Conservation (phyloP, 1,284 basidiomycete genomes). For the Melampsora americana region DNA sequence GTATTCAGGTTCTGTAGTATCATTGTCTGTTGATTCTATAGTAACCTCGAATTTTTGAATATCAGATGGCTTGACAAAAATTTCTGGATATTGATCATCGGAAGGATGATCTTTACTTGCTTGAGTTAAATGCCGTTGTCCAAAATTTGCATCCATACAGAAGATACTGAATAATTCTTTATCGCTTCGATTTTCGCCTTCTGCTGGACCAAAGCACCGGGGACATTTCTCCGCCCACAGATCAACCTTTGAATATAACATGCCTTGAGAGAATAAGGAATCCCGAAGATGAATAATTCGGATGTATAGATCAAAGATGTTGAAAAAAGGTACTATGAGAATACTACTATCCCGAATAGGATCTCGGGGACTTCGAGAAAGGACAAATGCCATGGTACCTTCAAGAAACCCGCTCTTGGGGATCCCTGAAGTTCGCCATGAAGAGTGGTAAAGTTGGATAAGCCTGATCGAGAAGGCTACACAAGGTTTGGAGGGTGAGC, state of each 20-base stretch:
- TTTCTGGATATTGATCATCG: slow-evolving; percentile 17
- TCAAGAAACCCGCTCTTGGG: not conserved
- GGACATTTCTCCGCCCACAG: slow-evolving; percentile 25
- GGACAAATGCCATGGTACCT: not conserved
- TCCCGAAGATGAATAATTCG: not conserved
- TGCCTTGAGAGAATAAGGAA: not conserved
- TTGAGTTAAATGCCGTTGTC: not conserved
- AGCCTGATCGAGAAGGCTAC: slow-evolving; percentile 4
- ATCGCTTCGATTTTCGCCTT: not conserved
- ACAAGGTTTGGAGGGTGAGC: not conserved
- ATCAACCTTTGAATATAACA: not conserved
- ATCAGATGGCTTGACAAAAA: slow-evolving; percentile 2
- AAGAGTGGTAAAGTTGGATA: slow-evolving; percentile 10
- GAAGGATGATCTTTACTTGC: slow-evolving; percentile 15
- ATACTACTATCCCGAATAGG: not conserved
- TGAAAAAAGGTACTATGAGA: not conserved
- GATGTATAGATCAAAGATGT: not conserved
- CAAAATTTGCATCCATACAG: not conserved
- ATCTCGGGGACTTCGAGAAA: not conserved
- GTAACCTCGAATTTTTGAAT: not conserved
- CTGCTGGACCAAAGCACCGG: slow-evolving; percentile 10
- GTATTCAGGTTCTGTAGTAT: not conserved
- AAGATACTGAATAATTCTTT: not conserved
- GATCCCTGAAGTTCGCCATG: slow-evolving; percentile 1
- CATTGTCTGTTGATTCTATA: not conserved